Base-by-base conservation (phyloP, 108 stramenopile species). In the Nannochloropsis salina region DNA sequence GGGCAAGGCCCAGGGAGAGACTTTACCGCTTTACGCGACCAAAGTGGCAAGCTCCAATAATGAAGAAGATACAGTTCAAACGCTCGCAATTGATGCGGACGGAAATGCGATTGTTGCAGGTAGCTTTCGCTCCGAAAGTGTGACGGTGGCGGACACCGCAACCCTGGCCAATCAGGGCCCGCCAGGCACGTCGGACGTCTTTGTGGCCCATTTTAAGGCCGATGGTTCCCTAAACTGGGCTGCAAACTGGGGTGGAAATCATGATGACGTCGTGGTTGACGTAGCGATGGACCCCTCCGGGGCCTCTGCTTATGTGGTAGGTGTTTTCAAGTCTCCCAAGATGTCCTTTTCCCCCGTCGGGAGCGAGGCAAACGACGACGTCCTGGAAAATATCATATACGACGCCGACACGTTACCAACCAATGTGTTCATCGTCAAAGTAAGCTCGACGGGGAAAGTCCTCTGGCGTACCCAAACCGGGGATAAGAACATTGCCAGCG, bases 141-240 rank as follows among this genome's bases (percentile, higher is more conserved):
- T 74, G 20, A 74, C 61, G 4, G 61, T 74, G 8, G 61, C 61
- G 61, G 61, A 74, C 61, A 74, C 61, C 20, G n/a, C 61, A 6
- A 74, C 61, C 61, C 61, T 74, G 20, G n/a, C 61, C 61, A 74
- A 74, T n/a, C n/a, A 15, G 20, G 61, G 61, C 4, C 61, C 61
- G 4, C 20, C n/a, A n/a, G 61, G n/a, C 61, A 74, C 20, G 20
- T 15, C 61, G n/a, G 61, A 74, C 8, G n/a, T 74, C n/a, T 74
- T 74, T n/a, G 20, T 74, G 61, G 61, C 61, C 8, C 61, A n/a
- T 3, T 74, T 74, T 3, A 15, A n/a, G n/a, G 61, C 61, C 4
- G 61, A 74, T 74, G 61, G 61, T n/a, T 74, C 61, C n/a, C n/a
- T 74, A n/a, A n/a, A 74, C 61, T 74, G 61, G 61, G 61, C 61